Evolutionary conservation across 108 stramenopile genomes (phyloP), one percentile per base, ranked within the genome.

Genomic region (Bacterosira constricta): DNA sequence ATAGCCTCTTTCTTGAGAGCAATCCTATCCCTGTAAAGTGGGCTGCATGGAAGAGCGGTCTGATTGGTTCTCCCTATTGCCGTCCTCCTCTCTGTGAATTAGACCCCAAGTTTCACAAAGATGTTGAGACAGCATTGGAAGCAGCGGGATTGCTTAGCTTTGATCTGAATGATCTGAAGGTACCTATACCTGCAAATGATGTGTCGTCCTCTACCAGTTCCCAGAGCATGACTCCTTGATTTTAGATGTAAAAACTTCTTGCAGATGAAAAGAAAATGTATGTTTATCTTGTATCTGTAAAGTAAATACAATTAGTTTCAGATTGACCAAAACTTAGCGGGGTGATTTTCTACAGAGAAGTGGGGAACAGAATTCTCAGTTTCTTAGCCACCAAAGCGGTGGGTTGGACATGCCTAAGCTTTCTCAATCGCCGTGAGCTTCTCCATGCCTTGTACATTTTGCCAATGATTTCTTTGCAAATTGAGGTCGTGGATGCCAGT

Each of bases 1-100:
- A 80, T 23, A 77, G 87, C 59, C 73, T 97, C 2, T 97, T 97
- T 77, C 49, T 85, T 11, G 89, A 96, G 66, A 75, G 83, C 12
- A 97, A 94, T 65, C 96, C 96, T 5, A 95, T 97, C 21, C 90
- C 94, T 13, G 80, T 78, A 34, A 97, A 97, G 55, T 89, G 87
- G 87, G 85, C 87, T 3, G 68, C 77, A 15, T 81, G 80, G 50
- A 49, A 82, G 36, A 69, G 86, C 20, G 87, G 87, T 17, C 41
- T 86, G 55, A 85, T 86, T 51, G 23, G 62, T 29, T 63, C 71
- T 34, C 83, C 81, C 9, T 80, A 57, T 55, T 91, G 90, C 49
- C 68, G 86, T 47, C 86, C 90, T 29, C 90, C 90, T 26, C 68
- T 91, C 34, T 86, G 78, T 36, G 77, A 70, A 26, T 68, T 91